A percentile compares a stretch with the other conserved stretches of the same genome.
phyloP scores from a whole-genome alignment of 441 rosid genomes.

The Isatis lusitanica region DNA sequence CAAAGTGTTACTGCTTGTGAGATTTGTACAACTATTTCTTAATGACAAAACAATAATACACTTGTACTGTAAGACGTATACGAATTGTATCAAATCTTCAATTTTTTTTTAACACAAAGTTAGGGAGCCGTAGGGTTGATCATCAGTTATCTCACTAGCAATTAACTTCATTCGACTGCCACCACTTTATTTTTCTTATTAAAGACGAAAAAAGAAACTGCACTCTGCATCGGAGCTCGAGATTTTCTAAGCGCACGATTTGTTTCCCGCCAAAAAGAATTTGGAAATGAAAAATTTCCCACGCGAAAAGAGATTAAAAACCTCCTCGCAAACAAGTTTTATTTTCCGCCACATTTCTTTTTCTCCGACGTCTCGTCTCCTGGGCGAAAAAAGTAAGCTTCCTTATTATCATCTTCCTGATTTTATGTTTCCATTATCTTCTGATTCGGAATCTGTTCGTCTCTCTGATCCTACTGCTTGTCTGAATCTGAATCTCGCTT shows the following conservation, averaged over 20 bases:
- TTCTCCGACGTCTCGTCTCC: not conserved
- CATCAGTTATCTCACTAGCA: not conserved
- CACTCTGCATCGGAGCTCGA: not conserved
- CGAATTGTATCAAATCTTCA: not conserved
- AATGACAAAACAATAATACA: not conserved
- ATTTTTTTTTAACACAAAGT: too few species aligned
- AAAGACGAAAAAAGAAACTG: not conserved
- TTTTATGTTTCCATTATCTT: not conserved
- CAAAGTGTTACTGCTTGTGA: not conserved
- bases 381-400: not conserved
- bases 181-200: not conserved
- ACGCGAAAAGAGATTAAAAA: conserved; percentile 11
- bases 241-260: not conserved
- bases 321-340: not conserved
- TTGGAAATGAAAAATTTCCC: conserved; percentile 19
- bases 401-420: not conserved
- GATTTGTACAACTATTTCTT: not conserved
- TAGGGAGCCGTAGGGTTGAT: not conserved
- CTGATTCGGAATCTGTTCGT: not conserved
- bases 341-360: not conserved
- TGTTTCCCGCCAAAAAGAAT: conserved; percentile 28
- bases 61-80: not conserved
- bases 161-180: too few species aligned
- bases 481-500: not conserved
- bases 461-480: not conserved